Evolutionary conservation across 208 protist species (phyloP), one percentile per base, ranked within the genome.

Genomic region (Trypanosoma avium): DNA sequence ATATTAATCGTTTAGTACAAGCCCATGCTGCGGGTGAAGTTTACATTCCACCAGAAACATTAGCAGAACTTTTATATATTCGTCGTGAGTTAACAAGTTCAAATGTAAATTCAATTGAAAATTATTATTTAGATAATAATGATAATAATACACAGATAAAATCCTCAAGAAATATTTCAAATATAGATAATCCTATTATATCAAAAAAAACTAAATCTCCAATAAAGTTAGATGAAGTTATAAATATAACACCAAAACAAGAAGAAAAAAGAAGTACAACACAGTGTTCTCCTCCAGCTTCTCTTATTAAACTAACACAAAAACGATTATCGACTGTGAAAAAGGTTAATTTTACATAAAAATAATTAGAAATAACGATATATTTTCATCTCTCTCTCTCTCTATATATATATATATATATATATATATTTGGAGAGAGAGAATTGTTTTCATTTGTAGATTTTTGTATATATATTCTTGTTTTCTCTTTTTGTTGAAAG

Each of bases 61-160:
- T 79, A 13, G 67, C 74, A 32, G 79, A 86, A 48, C 57, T 90
- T 47, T 49, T 84, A 38, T 73, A 74, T 21, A 84, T 90, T 54
- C 73, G 71, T 19, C 26, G 48, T 13, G 57, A 64, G 29, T 17
- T 58, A 12, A 24, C 3, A 12, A 21, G 5, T 48, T 3, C 9
- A 10, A 38, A 12, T 19, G 9, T 5, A 13, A 33, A 12, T 60
- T 5, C 29, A 15, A 9, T 29, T 13, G 29, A 9, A 21, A 36
- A 32, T 49, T 4, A 22, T 10, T 19, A 9, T 40, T 35, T 1
- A 30, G 40, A 35, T 19, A 32, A 21, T n/a, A n/a, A n/a, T n/a
- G n/a, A n/a, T n/a, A n/a, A 5, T 42, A 3, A 7, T 6, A 47
- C 36, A 19, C 29, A 46, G 17, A 47, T 29, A 29, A 46, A n/a